These are phyloP conservation scores for Chaetomiaceae sp. DNA, from an alignment of 2,329 filamentous ascomycete species.

Conservation along the genomic window DNA sequence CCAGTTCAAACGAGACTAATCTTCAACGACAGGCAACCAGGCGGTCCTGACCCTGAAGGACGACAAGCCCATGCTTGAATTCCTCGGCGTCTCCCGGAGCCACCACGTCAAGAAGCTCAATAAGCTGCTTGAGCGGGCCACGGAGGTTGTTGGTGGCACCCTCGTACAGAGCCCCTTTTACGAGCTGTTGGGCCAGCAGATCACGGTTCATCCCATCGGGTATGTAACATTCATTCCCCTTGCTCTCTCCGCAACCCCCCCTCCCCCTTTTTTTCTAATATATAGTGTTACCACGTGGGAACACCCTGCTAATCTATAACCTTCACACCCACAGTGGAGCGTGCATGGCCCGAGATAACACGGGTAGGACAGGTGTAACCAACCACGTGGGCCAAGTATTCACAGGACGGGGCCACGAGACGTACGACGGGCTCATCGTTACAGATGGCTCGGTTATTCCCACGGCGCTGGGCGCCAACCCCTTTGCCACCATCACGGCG, in stretches of 20 bases:
- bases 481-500: constrained; percentile 65
- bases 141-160: constrained; percentile 55
- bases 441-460: constrained; percentile 60
- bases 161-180: constrained; percentile 57
- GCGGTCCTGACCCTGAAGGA: constrained; percentile 55
- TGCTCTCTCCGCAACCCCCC: too few species aligned
- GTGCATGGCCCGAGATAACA: constrained; percentile 57
- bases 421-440: constrained; percentile 55
- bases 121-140: constrained; percentile 49
- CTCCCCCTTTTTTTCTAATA: constrained; percentile 1
- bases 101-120: constrained; percentile 53
- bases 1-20: constrained; percentile 15
- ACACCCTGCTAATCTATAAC: constrained; percentile 20
- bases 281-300: constrained; percentile 9
- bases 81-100: constrained; percentile 54
- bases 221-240: constrained; percentile 30
- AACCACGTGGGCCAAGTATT: constrained; percentile 61
- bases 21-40: constrained; percentile 49
- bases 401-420: constrained; percentile 45
- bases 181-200: constrained; percentile 50
- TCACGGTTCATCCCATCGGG: constrained; percentile 65
- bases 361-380: constrained; percentile 52
- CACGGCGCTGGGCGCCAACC: constrained; percentile 60
- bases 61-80: constrained; percentile 57
- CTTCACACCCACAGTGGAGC: constrained; percentile 49